A percentile compares a stretch with the other conserved stretches of the same genome.
Conservation (phyloP, 306 rosid genomes). For the Quillaja saponaria region DNA sequence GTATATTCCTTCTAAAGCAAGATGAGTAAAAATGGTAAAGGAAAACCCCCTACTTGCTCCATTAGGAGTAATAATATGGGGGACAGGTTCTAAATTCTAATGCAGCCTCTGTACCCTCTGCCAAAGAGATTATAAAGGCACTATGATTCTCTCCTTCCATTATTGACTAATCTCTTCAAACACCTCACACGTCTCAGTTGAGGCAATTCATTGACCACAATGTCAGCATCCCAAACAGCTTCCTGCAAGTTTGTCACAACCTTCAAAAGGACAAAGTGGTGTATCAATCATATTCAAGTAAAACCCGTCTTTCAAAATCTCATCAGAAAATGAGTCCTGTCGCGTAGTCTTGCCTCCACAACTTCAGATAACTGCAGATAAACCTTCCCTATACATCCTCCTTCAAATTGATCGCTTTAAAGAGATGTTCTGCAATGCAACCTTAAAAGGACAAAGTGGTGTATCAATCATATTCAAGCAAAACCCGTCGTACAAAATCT, state of each 20-base stretch:
- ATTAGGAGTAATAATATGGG: conserved; percentile 81
- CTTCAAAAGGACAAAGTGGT: conserved; percentile 86
- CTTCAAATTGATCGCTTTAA: conserved; percentile 82
- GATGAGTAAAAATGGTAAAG: not conserved
- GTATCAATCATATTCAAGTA: conserved; percentile 93
- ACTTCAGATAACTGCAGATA: conserved; percentile 80
- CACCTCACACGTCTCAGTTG: conserved; percentile 81
- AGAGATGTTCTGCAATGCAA: conserved; percentile 83
- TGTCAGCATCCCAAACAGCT: conserved; percentile 97
- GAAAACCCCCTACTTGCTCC: conserved; percentile 70
- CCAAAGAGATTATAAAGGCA: conserved; percentile 81
- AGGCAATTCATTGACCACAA: conserved; percentile 93
- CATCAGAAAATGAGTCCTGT: conserved; percentile 83
- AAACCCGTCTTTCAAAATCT: conserved; percentile 88
- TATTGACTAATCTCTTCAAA: conserved; percentile 83
- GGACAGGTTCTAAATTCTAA: conserved; percentile 76
- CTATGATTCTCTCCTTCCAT: conserved; percentile 87
- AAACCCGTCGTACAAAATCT: conserved; percentile 87
- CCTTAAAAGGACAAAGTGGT: conserved; percentile 89
- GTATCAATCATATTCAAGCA: conserved; percentile 94
- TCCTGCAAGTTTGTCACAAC: conserved; percentile 96
- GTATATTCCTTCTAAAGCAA: too few relatives aligned
- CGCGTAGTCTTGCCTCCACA: conserved; percentile 92
- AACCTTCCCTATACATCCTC: conserved; percentile 87
- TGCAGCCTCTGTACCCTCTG: conserved; percentile 91